Evolutionary conservation across 208 protist species (phyloP), one percentile per base, ranked within the genome.

Genomic region (Wallacemonas sp.): DNA sequence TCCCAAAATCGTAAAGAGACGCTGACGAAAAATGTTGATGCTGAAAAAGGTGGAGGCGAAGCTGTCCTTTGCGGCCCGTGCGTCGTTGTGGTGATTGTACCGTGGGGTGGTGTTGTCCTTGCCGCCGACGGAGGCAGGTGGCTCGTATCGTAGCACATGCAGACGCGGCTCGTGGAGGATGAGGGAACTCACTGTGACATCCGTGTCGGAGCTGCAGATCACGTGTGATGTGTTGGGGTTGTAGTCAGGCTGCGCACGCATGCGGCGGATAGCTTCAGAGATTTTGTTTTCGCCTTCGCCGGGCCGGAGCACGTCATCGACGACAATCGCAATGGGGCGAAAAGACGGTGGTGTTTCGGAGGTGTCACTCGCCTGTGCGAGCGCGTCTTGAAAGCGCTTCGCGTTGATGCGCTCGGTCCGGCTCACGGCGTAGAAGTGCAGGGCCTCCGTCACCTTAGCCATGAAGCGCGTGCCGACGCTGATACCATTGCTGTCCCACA

Each of bases 171-270:
- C 98, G 76, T 99, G 98, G 41, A 99, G 73, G 10, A 96, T 82
- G n/a, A 99, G 84, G 9, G 73, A 82, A 21, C 82, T 89, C 80
- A 99, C 98, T 39, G 99, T 99, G 15, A 99, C 88, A 82, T 99
- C 98, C 3, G 98, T 99, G 81, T 99, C 98, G 33, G 98, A 90
- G 61, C 98, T 99, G 76, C 99, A 99, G n/a, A 99, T 89, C 41
- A 94, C 84, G 79, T 99, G 98, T 3, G 81, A 79, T 1, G 92
- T 97, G 83, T 99, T 99, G n/a, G 98, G 94, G 64, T 99, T 77
- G 85, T 99, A 99, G 27, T 73, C 84, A 1, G 83, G 77, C 68
- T 97, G 82, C 4, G 71, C 69, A 15, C 92, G 79, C 46, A 93
- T 83, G 32, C 72, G 68, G 19, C 87, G 83, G 54, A 97, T 93